phyloP scores from a whole-genome alignment of 371 early-diverging fungal genomes.

The Saksenaea oblongispora region DNA sequence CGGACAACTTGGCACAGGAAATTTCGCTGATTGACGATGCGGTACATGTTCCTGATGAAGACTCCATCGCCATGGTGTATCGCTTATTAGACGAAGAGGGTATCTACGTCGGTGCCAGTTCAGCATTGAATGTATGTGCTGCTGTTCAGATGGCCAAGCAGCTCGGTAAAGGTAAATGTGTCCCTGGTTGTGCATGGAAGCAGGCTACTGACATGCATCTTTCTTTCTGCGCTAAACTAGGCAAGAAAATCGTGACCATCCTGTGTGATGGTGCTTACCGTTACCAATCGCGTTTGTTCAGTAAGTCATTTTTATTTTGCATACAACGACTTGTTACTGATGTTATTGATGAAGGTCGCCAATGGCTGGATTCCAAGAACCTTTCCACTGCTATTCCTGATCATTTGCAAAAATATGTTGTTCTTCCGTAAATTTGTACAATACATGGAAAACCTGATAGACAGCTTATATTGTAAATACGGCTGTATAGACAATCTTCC shows the following conservation, averaged over 20 bases:
- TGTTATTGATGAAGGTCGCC: slow-evolving; percentile 36
- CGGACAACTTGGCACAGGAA: slow-evolving; percentile 84
- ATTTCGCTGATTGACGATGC: slow-evolving; percentile 83
- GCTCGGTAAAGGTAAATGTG: slow-evolving; percentile 71
- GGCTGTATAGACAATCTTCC: no score
- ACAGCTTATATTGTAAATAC: not conserved
- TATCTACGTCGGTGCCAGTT: slow-evolving; percentile 90
- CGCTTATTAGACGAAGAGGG: slow-evolving; percentile 92
- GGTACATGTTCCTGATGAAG: slow-evolving; percentile 79
- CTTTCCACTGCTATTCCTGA: slow-evolving; percentile 78
- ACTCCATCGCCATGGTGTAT: slow-evolving; percentile 82
- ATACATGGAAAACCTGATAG: not conserved
- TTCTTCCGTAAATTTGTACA: slow-evolving; percentile 48
- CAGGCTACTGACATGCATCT: not conserved
- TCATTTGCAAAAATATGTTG: slow-evolving; percentile 84
- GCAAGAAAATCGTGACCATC: slow-evolving; percentile 80
- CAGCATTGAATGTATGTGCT: slow-evolving; percentile 91
- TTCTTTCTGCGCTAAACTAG: slow-evolving; percentile 14
- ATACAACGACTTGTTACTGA: not conserved
- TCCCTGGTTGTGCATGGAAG: not conserved
- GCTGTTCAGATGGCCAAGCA: slow-evolving; percentile 90
- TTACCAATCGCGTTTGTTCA: slow-evolving; percentile 90
- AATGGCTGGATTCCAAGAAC: slow-evolving; percentile 86
- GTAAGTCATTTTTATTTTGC: slow-evolving; percentile 39
- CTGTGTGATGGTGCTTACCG: slow-evolving; percentile 92